These are phyloP conservation scores for Dichotomocladium elegans DNA, from an alignment of 371 early-diverging fungal genomes.

Conservation along the genomic window DNA sequence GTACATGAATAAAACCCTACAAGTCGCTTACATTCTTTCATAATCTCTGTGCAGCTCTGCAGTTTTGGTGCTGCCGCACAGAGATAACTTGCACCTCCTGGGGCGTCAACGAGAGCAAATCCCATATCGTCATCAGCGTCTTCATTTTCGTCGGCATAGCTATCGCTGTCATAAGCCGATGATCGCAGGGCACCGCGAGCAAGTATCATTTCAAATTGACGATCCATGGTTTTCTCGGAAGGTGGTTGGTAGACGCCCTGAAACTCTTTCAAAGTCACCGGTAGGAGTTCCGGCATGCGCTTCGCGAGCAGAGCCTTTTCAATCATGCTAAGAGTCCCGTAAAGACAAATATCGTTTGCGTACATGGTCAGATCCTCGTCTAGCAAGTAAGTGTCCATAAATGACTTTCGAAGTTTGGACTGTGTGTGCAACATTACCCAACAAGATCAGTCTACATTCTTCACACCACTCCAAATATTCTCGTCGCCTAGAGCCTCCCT, in stretches of 20 bases:
- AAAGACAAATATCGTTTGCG: slow-evolving; percentile 21
- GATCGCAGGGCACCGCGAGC: slow-evolving; percentile 9
- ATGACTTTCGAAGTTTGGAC: slow-evolving; percentile 48
- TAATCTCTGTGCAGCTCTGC: no score
- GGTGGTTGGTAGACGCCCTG: slow-evolving; percentile 17
- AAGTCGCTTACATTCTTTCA: no score
- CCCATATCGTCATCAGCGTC: neutral
- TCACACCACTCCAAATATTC: neutral
- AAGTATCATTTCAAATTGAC: slow-evolving; percentile 16
- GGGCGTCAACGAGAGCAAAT: neutral
- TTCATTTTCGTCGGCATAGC: neutral
- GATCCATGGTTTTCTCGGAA: neutral
- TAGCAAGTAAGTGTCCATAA: slow-evolving; percentile 49
- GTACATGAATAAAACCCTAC: no score
- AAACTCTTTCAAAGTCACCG: slow-evolving; percentile 26
- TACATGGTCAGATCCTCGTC: slow-evolving; percentile 32
- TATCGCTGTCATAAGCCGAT: neutral
- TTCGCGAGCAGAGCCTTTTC: slow-evolving; percentile 52
- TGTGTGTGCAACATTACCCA: no score
- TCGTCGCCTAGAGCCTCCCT: no score
- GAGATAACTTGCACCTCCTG: no score
- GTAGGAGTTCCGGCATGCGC: slow-evolving; percentile 19
- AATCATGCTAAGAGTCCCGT: slow-evolving; percentile 22
- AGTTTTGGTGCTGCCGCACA: no score
- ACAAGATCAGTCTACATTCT: neutral